A percentile compares a stretch with the other conserved stretches of the same genome.
Evolutionary conservation across 352 stramenopile genomes (phyloP).

Genomic region (Phytopythium aichiense): DNA sequence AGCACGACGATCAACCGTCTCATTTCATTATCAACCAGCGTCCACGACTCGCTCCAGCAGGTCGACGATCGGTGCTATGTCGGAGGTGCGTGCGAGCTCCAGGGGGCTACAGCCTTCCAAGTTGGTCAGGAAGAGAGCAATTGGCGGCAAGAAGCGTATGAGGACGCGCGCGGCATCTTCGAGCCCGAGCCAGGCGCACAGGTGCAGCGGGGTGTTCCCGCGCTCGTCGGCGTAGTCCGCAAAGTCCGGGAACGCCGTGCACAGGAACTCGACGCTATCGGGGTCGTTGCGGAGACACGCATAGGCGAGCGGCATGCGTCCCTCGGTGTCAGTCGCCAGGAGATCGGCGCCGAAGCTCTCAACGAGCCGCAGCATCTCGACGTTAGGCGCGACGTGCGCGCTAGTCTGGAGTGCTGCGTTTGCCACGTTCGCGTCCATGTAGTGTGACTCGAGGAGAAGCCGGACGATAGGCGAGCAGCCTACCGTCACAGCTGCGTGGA

Average conservation of each 20-base stretch:
- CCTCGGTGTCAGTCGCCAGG: conserved; percentile 44
- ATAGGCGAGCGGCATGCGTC: conserved; percentile 58
- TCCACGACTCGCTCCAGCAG: conserved; percentile 25
- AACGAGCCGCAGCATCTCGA: conserved; percentile 28
- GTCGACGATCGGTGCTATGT: conserved; percentile 13
- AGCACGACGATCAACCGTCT: neutral
- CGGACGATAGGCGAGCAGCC: conserved; percentile 22
- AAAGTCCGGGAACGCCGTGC: conserved; percentile 48
- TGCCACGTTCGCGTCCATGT: conserved; percentile 32
- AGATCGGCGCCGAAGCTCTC: conserved; percentile 43
- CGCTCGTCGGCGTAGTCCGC: conserved; percentile 59
- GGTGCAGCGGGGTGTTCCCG: conserved; percentile 67
- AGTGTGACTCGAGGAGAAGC: conserved; percentile 36
- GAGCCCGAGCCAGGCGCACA: conserved; percentile 43
- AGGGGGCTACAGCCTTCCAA: conserved; percentile 39
- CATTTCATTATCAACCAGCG: neutral
- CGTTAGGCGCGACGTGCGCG: conserved; percentile 41
- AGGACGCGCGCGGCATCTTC: conserved; percentile 27
- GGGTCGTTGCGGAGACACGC: conserved; percentile 50
- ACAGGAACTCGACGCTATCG: conserved; percentile 50
- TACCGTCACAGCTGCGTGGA: conserved; percentile 52
- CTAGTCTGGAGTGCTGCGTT: conserved; percentile 36
- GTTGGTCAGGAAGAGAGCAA: conserved; percentile 56
- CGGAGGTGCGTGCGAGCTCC: conserved; percentile 33
- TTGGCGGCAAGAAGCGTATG: conserved; percentile 28